Evolutionary conservation across 2,329 filamentous ascomycete genomes (phyloP).

Genomic region (Aspergillus texensis): DNA sequence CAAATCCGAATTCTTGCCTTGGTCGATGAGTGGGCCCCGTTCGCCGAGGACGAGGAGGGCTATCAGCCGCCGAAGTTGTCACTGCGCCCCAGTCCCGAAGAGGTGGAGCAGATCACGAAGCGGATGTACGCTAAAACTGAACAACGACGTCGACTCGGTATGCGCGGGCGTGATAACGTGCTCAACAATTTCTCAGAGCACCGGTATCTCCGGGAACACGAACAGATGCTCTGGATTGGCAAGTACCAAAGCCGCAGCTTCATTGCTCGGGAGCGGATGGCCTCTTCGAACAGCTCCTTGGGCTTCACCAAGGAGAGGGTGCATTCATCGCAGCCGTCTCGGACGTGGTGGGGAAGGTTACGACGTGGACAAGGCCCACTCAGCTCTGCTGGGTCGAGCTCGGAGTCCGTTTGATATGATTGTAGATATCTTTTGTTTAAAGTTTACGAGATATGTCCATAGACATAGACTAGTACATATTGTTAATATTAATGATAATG

Average conservation of each 20-base stretch:
- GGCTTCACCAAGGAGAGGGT: not conserved
- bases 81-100: conserved; percentile 51
- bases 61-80: conserved; percentile 46
- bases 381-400: not conserved
- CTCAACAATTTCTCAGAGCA: conserved; percentile 62
- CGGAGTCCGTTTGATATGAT: not conserved
- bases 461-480: not conserved
- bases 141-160: conserved; percentile 59
- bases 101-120: conserved; percentile 57
- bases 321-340: not conserved
- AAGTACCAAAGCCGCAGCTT: conserved; percentile 26
- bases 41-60: conserved; percentile 53
- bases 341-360: not conserved
- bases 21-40: conserved; percentile 63
- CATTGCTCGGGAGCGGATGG: not conserved
- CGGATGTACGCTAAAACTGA: conserved; percentile 63
- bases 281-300: not conserved
- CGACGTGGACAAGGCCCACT: not conserved
- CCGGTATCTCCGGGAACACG: conserved; percentile 63
- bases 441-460: not conserved
- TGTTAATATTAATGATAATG: not conserved
- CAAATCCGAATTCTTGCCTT: conserved; percentile 65
- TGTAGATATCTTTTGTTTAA: not conserved
- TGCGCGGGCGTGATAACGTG: conserved; percentile 61
- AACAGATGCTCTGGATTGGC: conserved; percentile 61